Evolutionary conservation across 768 basidiomycete species (phyloP).

Genomic region (Rossbeevera mucosa): DNA sequence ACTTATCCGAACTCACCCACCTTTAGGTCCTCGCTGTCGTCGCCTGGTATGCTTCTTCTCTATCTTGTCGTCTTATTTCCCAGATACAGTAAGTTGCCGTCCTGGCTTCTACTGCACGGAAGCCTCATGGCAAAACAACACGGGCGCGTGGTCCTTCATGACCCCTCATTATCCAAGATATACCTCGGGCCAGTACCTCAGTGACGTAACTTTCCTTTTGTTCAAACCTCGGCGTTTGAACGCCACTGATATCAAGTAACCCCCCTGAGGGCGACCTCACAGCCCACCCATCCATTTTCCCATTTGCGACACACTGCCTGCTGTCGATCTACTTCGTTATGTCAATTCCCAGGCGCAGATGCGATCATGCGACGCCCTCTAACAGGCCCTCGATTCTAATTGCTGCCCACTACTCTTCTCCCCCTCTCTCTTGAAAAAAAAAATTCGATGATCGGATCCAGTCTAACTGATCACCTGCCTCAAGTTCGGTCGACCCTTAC

Average conservation of each 20-base stretch:
- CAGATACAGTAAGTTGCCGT: neutral
- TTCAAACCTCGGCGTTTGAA: neutral
- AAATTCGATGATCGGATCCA: neutral
- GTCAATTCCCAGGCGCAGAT: neutral
- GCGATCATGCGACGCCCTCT: neutral
- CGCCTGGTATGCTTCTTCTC: neutral
- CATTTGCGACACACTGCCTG: neutral
- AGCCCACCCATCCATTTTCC: neutral
- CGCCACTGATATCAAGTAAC: neutral
- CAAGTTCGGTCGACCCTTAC: neutral
- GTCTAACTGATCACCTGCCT: neutral
- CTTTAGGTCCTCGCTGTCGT: neutral
- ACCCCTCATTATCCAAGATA: constrained; percentile 2
- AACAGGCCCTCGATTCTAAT: neutral
- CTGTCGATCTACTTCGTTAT: constrained; percentile 1
- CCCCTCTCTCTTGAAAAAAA: neutral
- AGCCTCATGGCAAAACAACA: constrained; percentile 12
- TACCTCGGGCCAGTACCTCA: neutral
- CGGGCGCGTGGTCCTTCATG: neutral
- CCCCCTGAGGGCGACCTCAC: constrained; percentile 3
- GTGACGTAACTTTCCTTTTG: neutral
- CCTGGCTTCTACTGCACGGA: constrained; percentile 5
- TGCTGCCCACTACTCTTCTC: neutral
- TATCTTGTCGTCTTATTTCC: neutral
- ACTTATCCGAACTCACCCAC: constrained; percentile 13